A percentile compares a stretch with the other conserved stretches of the same genome.
These are phyloP conservation scores for Trichoderma harzianum DNA, from an alignment of 2,329 filamentous ascomycete species.

Conservation along the genomic window DNA sequence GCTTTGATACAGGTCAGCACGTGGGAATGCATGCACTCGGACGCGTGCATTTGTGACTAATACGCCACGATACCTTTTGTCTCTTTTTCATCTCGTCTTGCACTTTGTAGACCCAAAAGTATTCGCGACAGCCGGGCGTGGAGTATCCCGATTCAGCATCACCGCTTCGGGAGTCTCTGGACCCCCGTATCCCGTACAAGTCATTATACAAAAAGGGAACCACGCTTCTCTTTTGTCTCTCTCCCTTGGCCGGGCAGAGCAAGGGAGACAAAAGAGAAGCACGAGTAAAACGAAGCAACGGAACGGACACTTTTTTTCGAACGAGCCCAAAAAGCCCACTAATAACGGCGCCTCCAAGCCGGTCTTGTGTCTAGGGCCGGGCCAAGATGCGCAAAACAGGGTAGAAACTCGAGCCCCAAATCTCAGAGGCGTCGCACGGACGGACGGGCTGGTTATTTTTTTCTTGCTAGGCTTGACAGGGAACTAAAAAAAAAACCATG, in stretches of 20 bases:
- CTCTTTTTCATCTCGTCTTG: not conserved
- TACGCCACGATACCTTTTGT: not conserved
- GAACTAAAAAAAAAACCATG: not conserved
- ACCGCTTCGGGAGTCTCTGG: not conserved
- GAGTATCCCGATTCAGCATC: not conserved
- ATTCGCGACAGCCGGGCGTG: not conserved
- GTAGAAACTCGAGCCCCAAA: not conserved
- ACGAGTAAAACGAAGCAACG: not conserved
- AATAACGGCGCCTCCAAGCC: constrained; percentile 1
- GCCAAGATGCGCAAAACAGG: not conserved
- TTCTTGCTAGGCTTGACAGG: not conserved
- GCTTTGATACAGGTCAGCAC: not conserved
- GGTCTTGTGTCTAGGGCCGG: not conserved
- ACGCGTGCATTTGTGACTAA: not conserved
- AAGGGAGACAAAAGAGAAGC: not conserved
- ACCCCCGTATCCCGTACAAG: not conserved
- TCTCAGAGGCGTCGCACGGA: not conserved
- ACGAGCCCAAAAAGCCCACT: not conserved
- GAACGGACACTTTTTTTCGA: not conserved
- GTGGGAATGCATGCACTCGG: constrained; percentile 3
- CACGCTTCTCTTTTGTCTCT: not conserved
- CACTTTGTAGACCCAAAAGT: too few species aligned
- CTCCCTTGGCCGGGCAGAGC: not conserved
- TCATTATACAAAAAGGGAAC: not conserved
- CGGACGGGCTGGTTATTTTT: not conserved